Conservation (phyloP, 2,329 filamentous ascomycete genomes). For the Hortaea werneckii region DNA sequence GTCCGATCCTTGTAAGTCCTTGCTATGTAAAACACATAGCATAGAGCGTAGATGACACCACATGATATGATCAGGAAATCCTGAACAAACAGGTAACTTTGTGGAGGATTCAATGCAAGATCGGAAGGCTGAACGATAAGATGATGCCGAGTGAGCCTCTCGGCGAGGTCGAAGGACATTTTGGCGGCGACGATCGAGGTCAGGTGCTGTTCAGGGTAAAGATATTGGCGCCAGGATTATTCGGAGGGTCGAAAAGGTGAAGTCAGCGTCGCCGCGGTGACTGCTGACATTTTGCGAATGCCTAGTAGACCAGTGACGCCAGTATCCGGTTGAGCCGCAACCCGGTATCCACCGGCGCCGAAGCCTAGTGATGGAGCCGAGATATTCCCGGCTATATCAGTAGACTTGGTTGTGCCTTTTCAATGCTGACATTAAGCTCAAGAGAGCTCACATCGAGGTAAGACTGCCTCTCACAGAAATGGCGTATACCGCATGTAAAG, state of each 20-base stretch:
- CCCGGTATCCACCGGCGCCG: background rate
- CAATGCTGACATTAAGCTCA: no score
- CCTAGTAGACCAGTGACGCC: background rate
- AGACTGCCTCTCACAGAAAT: no score
- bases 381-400: background rate
- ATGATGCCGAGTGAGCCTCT: slow-evolving; percentile 28
- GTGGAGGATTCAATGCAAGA: slow-evolving; percentile 27
- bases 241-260: background rate
- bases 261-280: background rate
- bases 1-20: slow-evolving; percentile 28
- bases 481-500: no score
- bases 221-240: background rate
- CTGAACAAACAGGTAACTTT: slow-evolving; percentile 32
- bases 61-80: slow-evolving; percentile 33
- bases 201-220: no score
- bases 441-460: no score
- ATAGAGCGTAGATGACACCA: slow-evolving; percentile 31
- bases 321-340: background rate
- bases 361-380: background rate
- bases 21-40: slow-evolving; percentile 32
- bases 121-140: slow-evolving; percentile 45
- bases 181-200: background rate
- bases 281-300: background rate
- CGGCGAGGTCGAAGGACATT: slow-evolving; percentile 25
- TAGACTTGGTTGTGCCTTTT: no score